Base-by-base conservation (phyloP, 176 grass and related monocot species). In the Eleusine coracana region DNA sequence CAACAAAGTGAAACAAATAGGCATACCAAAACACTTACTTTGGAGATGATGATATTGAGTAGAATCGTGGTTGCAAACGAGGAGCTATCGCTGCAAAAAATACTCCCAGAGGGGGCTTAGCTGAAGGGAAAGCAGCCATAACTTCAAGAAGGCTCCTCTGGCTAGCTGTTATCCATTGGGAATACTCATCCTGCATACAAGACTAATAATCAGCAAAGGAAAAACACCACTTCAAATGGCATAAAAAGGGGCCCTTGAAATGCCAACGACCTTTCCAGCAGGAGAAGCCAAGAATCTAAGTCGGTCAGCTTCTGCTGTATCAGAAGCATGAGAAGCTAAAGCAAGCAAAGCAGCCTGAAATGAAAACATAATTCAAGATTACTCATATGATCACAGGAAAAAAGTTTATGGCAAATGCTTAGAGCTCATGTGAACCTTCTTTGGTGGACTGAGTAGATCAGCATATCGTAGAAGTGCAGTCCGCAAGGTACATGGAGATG, bases 91-190 rank as follows among this genome's bases (percentile, higher is more conserved):
- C 94, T 65, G 89, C 94, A 54, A 97, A 97, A 73, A 97, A 94
- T 40, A 97, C 91, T 76, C 94, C 94, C 38, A 97, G 56, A 16
- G 94, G 91, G 7, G 94, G 91, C 74, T 93, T 97, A 36, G 85
- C 91, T 84, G 94, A 94, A 83, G 91, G 91, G 77, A 97, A 97
- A 73, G 84, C 86, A 73, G 65, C 81, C 89, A 97, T 91, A 81
- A 97, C 94, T 94, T 97, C 94, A 87, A 97, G 62, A 86, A 97
- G 91, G 80, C 91, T 97, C 82, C 91, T 97, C 70, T 97, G 94
- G 74, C 82, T 94, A 73, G 86, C 84, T 73, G 91, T 76, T 79
- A 97, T 84, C 94, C 94, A 97, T 36, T 97, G 94, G 85, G 91
- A 93, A 77, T 97, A 97, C 44, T 97, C 94, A 78, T 97, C 94